Percentiles rank a stretch among this genome's conserved stretches.
These are phyloP conservation scores for Ramichloridium luteum DNA, from an alignment of 2,329 filamentous ascomycete genomes.

Conservation along the genomic window DNA sequence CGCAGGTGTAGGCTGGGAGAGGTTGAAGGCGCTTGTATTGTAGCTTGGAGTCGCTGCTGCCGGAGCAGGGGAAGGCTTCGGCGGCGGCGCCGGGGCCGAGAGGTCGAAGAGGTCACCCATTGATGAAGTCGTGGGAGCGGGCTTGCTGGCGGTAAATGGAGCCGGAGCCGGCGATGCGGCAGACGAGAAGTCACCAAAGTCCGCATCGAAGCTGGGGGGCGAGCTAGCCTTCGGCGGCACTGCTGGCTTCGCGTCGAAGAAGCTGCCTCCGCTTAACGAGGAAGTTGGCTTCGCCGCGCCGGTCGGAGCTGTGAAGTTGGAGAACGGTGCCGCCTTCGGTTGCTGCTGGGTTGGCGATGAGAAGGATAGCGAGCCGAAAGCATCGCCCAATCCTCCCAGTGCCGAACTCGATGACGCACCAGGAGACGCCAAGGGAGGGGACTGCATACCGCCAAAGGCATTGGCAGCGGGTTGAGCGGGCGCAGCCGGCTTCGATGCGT, in stretches of 20 bases:
- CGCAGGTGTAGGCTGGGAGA: constrained; percentile 42
- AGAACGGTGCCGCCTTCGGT: constrained; percentile 49
- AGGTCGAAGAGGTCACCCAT: constrained; percentile 77
- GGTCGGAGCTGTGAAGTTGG: constrained; percentile 46
- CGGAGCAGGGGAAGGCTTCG: constrained; percentile 22
- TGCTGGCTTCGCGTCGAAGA: constrained; percentile 59
- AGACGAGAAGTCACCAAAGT: constrained; percentile 50
- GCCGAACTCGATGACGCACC: constrained; percentile 17
- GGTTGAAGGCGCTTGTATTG: constrained; percentile 60
- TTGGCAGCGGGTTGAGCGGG: constrained; percentile 29
- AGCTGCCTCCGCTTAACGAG: constrained; percentile 56
- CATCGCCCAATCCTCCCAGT: constrained; percentile 60
- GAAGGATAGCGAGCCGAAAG: constrained; percentile 62
- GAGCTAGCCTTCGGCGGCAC: constrained; percentile 26
- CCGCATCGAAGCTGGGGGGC: constrained; percentile 32
- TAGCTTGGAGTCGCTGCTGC: constrained; percentile 21
- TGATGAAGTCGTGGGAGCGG: constrained; percentile 38
- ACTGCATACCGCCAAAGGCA: constrained; percentile 53
- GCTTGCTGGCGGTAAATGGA: constrained; percentile 28
- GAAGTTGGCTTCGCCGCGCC: constrained; percentile 31
- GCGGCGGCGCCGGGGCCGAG: constrained; percentile 28
- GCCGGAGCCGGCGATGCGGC: constrained; percentile 43
- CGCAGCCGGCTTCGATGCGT: constrained; percentile 70
- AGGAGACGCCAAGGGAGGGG: constrained; percentile 35
- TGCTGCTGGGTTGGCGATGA: constrained; percentile 32